Base-by-base conservation (phyloP, 202 grass and related monocot genomes). In the Hordeum pubiflorum region DNA sequence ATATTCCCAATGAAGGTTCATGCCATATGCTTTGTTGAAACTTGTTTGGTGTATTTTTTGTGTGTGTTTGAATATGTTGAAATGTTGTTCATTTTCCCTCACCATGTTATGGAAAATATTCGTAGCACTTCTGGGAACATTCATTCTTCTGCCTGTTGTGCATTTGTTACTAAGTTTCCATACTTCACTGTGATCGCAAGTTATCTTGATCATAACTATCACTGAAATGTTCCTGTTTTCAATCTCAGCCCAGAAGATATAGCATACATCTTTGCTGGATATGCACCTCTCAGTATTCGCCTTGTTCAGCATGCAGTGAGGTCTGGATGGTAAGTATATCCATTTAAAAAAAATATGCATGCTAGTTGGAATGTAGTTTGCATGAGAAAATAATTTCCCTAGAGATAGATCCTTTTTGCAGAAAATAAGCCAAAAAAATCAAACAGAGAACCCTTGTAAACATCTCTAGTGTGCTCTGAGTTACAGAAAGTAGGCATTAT, bases 201-300 rank as follows among this genome's bases (percentile, higher is more conserved):
- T 78, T 56, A 56, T 78, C 39, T 66, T 76, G 29, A 14, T 48
- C 11, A 40, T 59, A 41, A 74, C 75, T 86, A 39, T 23, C 59
- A 67, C 68, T 81, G 62, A 40, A 22, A 33, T 86, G 36, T 89
- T 81, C 48, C 67, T 91, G 24, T 83, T 59, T 57, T 72, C 56
- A 69, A 38, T 91, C 52, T 83, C 92, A 94, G 92, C 72, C 92
- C 90, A 68, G 94, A 75, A 79, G 95, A 98, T 85, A 89, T 98
- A 90, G 89, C 92, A 3, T 98, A 98, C 80, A 98, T 98, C 79
- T 98, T 98, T 93, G 94, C 95, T 91, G 92, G 95, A 86, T 98
- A 98, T 21, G 95, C 95, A n/a, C 95, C 95, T 89, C 92, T 98
- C 78, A 98, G 92, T 74, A 98, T 98, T 83, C 88, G 95, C 31